Evolutionary conservation across 192 early-diverging fungal species (phyloP).

Genomic region (Coemansia sp.): DNA sequence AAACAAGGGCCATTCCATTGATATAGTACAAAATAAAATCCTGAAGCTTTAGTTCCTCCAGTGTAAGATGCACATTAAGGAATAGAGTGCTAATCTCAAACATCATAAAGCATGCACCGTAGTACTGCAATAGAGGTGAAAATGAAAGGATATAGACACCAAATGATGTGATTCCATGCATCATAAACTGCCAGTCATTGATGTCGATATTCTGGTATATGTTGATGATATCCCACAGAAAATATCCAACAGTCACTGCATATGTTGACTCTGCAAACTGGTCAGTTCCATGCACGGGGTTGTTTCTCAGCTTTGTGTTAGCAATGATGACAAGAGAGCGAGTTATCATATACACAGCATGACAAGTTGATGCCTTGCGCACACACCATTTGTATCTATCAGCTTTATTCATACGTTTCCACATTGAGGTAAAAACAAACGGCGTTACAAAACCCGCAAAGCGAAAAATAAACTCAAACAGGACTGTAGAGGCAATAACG

Average conservation of each 20-base stretch:
- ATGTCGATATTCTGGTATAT: constrained; percentile 67
- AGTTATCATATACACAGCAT: constrained; percentile 65
- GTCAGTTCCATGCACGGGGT: constrained; percentile 68
- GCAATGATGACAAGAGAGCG: constrained; percentile 64
- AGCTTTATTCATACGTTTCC: constrained; percentile 57
- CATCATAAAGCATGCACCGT: constrained; percentile 86
- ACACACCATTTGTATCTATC: constrained; percentile 68
- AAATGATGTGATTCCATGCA: constrained; percentile 78
- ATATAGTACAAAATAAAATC: constrained; percentile 74
- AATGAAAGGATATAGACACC: constrained; percentile 69
- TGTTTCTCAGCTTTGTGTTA: constrained; percentile 59
- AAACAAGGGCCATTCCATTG: constrained; percentile 80
- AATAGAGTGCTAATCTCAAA: constrained; percentile 88
- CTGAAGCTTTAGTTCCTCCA: constrained; percentile 78
- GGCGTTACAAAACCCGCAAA: constrained; percentile 58
- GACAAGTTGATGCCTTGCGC: constrained; percentile 72
- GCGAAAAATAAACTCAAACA: constrained; percentile 58
- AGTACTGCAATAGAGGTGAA: constrained; percentile 81
- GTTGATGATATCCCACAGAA: constrained; percentile 85
- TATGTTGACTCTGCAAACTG: constrained; percentile 70
- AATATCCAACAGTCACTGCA: constrained; percentile 82
- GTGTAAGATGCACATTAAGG: constrained; percentile 80
- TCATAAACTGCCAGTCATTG: constrained; percentile 75
- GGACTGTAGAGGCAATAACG: constrained; percentile 44
- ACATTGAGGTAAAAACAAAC: constrained; percentile 61